Base-by-base conservation (phyloP, 768 basidiomycete genomes). In the Kwoniella sp. region DNA sequence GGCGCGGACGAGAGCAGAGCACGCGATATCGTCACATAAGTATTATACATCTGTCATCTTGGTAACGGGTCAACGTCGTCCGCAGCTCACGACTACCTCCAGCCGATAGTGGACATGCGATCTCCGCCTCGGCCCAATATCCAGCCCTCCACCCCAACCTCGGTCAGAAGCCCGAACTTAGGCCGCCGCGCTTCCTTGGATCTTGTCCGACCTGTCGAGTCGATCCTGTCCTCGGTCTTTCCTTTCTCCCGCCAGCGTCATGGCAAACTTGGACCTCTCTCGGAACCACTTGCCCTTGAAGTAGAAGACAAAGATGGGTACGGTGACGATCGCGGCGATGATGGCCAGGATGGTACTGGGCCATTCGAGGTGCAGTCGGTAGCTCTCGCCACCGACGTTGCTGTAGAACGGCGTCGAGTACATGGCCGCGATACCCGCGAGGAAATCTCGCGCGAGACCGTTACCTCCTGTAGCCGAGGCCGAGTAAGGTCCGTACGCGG, bases 391-490 rank as follows among this genome's bases (percentile, higher is more conserved):
- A 11, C 63, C 60, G 23, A 65, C 37, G 38, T 63, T 63, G 17
- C 22, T 44, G 52, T 63, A 65, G 49, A 65, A 56, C 9, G 66
- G 63, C 1, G 58, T 57, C 6, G 63, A 60, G 32, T 65, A 66
- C 60, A 66, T 62, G 12, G 61, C 66, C 10, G 66, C 63, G 19
- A 69, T 53, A 50, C 69, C 69, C 14, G 69, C 65, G 7, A 73
- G 47, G 53, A 71, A 63, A 48, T 73, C 71, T 46, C 71, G 53
- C 0, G 64, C 57, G 27, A 66, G 57, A 40, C 66, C 71, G 54
- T 71, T 71, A 27, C 70, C 69, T 14, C 67, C 69, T 2, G 66
- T 71, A 1, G 69, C 69, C 5, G 61, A 63, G 10, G 69, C 67
- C 11, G 68, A 60, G 52, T 67, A 70, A 3, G 68, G 63, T 10